Evolutionary conservation across 805 yeast species (phyloP), one percentile per base, ranked within the genome.

Genomic region (Kodamaea leandrae): DNA sequence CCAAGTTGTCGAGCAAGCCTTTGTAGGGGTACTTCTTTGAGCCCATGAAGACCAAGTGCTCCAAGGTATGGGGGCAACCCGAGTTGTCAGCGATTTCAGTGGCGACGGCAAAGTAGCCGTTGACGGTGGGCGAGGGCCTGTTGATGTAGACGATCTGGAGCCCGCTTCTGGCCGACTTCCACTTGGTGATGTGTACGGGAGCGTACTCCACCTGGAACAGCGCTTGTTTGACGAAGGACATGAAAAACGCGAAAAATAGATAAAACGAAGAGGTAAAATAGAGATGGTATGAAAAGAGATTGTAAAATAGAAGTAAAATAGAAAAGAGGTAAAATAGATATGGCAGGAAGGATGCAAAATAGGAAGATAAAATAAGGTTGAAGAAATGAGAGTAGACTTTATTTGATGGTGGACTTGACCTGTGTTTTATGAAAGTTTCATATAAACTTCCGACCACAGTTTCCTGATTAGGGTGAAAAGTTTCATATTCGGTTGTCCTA

Each of bases 41-140:
- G 1, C 99, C 99, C 96, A 89, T 86, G 61, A 93, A 93, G 26
- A 91, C 75, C 60, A 93, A 70, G 64, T 93, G 99, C 64, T 93
- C 99, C 39, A 93, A 64, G 1, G 99, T 93, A 55, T 93, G 99
- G 1, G 99, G 99, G 48, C 86, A 79, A 6, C 99, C 99, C 17
- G 89, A 78, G 58, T 90, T 93, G 55, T 88, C 81, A 16, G 74
- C 68, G 38, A 87, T 86, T 60, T 93, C 98, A 1, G 98, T 89
- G 13, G 96, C 96, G 3, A 93, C 96, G 1, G 96, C 95, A 61
- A 93, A 88, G 57, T 84, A 85, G n/a, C 98, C 99, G 54, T 83
- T 82, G 2, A 93, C 89, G 23, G 88, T 73, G 2, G 98, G 97
- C 2, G 95, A 82, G 19, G 88, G 82, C 54, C 84, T 86, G 54